Evolutionary conservation across 768 basidiomycete species (phyloP).

Genomic region (Hygrophoropsis aurantiaca): DNA sequence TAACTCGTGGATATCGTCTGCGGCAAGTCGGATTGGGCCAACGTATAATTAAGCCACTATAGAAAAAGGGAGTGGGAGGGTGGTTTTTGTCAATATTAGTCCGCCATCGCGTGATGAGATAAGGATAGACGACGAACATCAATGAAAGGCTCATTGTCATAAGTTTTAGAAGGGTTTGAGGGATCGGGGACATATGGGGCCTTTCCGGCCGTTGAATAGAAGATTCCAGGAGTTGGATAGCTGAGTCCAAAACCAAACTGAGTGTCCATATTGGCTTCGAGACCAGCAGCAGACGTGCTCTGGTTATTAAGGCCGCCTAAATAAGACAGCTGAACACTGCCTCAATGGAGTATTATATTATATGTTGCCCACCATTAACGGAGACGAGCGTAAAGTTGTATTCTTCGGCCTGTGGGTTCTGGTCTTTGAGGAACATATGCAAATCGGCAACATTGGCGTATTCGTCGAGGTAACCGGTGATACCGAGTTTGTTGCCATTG

Average conservation of each 20-base stretch:
- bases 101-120: no score
- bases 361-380: conserved; percentile 47
- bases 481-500: conserved; percentile 49
- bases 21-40: conserved; percentile 45
- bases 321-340: conserved; percentile 11
- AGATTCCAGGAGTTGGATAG: conserved; percentile 57
- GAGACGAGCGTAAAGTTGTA: conserved; percentile 54
- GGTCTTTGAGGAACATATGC: conserved; percentile 47
- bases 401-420: conserved; percentile 47
- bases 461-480: conserved; percentile 55
- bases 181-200: conserved; percentile 58
- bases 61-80: conserved; percentile 5
- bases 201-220: conserved; percentile 61
- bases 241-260: conserved; percentile 69
- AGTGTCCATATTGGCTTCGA: conserved; percentile 66
- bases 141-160: conserved; percentile 52
- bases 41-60: conserved; percentile 66
- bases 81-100: no score
- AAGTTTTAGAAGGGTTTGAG: conserved; percentile 32
- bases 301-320: conserved; percentile 67
- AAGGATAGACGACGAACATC: no score
- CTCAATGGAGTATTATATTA: neutral
- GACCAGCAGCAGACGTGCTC: conserved; percentile 48
- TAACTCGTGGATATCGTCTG: conserved; percentile 72
- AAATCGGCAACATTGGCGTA: conserved; percentile 56